A percentile compares a stretch with the other conserved stretches of the same genome.
Conservation (phyloP, 495 filamentous ascomycete genomes). For the Aspergillus heteromorphus region DNA sequence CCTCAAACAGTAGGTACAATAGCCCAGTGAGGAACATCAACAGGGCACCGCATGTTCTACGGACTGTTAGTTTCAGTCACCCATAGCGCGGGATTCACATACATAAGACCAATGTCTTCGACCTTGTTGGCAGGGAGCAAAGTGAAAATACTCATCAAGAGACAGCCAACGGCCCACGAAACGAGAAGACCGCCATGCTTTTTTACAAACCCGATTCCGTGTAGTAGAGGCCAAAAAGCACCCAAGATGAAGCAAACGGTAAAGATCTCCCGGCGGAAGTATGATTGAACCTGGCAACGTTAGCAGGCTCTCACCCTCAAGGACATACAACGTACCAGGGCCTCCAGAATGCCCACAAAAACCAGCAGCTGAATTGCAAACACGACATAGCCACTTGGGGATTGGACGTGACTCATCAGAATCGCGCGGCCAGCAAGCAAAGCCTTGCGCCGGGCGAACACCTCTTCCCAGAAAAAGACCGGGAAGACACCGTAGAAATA, state of each 20-base stretch:
- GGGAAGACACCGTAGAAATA: conserved; percentile 93
- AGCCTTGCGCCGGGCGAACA: conserved; percentile 71
- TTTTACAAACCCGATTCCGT: conserved; percentile 66
- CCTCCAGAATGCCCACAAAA: conserved; percentile 73
- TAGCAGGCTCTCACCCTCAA: conserved; percentile 3
- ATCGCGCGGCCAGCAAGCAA: conserved; percentile 60
- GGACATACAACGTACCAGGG: conserved; percentile 58
- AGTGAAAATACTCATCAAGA: conserved; percentile 86
- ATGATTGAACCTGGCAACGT: conserved; percentile 61
- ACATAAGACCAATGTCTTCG: conserved; percentile 77
- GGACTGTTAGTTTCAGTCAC: not conserved
- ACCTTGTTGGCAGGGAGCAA: conserved; percentile 79
- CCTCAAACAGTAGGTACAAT: conserved; percentile 77
- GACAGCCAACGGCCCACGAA: conserved; percentile 72
- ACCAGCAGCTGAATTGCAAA: conserved; percentile 52
- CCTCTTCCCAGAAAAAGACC: conserved; percentile 93
- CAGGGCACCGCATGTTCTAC: conserved; percentile 66
- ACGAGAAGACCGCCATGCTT: conserved; percentile 56
- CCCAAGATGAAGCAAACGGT: conserved; percentile 73
- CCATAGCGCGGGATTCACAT: conserved; percentile 6
- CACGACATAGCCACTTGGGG: conserved; percentile 47
- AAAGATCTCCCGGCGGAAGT: conserved; percentile 84
- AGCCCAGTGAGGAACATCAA: conserved; percentile 77
- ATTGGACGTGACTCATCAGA: conserved; percentile 62
- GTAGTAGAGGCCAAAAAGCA: conserved; percentile 70